Base-by-base conservation (phyloP, 108 stramenopile species). In the Epithemia pelagica region DNA sequence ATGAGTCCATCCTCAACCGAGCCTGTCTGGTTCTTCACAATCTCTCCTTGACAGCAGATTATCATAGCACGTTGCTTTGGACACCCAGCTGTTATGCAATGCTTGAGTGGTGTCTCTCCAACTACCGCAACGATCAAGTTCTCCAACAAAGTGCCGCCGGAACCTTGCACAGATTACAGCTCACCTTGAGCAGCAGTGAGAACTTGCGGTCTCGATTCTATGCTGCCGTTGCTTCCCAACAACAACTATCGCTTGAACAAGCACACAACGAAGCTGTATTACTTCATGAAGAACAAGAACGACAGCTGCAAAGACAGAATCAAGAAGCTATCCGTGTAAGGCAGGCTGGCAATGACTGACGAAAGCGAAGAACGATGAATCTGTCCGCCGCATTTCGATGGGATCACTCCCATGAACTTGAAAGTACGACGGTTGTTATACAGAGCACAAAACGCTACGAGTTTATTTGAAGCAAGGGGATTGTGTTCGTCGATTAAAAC, bases 21-120 rank as follows among this genome's bases (percentile, higher is more conserved):
- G 96, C 90, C 5, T 95, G 92, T 69, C 84, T 96, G 20, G 92
- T 96, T 27, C 86, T 96, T 23, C 91, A 94, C 81, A 96, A 96
- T 58, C 74, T 96, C 28, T 89, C 90, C 30, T 74, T 94, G 57
- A 87, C 87, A 52, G 78, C 78, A 28, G 83, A 74, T 25, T 92
- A 95, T 66, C 89, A 94, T 73, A 46, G 64, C 19, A 78, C 66
- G 33, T 82, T 96, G 1, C 76, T 96, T 30, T 84, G 80, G 86
- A 89, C 87, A 53, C 88, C 89, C 1, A 87, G 86, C 65, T 89
- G 88, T 62, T 89, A 88, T 57, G 87, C 88, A 63, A 87, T 90
- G 86, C 66, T 91, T 31, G 88, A 94, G 58, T 94, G 89, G 92
- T 89, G 88, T 66, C 68, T 90, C 19, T 83, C 75, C 21, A 94